phyloP scores from a whole-genome alignment of 2,329 filamentous ascomycete genomes.

The Thielaviopsis ethacetica region DNA sequence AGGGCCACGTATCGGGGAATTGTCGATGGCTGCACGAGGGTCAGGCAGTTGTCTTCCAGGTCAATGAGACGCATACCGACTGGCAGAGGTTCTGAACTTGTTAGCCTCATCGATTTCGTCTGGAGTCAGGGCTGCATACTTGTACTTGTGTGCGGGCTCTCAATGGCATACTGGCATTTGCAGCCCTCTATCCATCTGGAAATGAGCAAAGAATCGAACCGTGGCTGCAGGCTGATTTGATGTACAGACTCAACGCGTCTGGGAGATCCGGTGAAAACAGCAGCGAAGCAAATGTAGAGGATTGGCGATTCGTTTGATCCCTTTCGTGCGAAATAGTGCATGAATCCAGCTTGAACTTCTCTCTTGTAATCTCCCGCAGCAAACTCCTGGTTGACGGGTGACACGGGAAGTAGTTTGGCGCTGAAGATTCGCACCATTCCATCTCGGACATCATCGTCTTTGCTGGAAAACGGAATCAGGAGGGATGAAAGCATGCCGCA shows the following conservation, averaged over 20 bases:
- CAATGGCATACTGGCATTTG: neutral
- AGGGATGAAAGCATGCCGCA: neutral
- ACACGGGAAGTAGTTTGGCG: neutral
- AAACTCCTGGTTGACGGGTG: neutral
- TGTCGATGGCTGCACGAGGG: neutral
- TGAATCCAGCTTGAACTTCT: neutral
- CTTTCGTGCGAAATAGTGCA: neutral
- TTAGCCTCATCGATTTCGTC: neutral
- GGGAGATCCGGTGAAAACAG: neutral
- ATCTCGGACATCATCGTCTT: neutral
- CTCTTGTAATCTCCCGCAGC: neutral
- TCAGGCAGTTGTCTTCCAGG: neutral
- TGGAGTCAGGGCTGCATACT: neutral
- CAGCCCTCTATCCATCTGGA: neutral
- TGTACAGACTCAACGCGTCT: neutral
- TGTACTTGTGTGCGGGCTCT: neutral
- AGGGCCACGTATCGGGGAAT: neutral
- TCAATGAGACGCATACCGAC: neutral
- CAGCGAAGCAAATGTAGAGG: neutral
- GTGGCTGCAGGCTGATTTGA: neutral
- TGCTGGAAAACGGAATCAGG: neutral
- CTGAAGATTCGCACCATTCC: neutral
- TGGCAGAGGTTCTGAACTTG: neutral
- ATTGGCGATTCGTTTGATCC: neutral
- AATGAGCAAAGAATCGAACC: neutral